A percentile compares a stretch with the other conserved stretches of the same genome.
phyloP scores from a whole-genome alignment of 2,329 filamentous ascomycete genomes.

The Mycosphaerella sp. region DNA sequence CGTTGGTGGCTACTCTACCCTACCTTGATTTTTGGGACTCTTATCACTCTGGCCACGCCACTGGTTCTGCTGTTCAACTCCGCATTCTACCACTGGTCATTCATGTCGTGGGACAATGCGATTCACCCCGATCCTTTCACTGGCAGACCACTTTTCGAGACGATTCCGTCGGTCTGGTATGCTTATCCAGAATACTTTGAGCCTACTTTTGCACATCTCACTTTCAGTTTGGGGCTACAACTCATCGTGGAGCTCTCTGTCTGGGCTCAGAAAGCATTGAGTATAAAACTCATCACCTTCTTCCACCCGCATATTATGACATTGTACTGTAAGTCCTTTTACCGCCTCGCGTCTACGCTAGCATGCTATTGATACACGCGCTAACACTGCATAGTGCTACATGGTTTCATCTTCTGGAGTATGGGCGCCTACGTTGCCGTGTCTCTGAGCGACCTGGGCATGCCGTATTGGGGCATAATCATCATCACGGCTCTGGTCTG shows the following conservation, averaged over 20 bases:
- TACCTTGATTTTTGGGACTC: constrained; percentile 33
- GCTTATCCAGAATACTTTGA: constrained; percentile 44
- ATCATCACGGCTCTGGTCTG: constrained; percentile 34
- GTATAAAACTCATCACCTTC: constrained; percentile 35
- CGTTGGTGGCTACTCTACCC: constrained; percentile 36
- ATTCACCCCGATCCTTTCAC: constrained; percentile 40
- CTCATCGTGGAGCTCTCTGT: constrained; percentile 34
- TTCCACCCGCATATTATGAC: constrained; percentile 47
- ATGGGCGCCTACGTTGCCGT: constrained; percentile 36
- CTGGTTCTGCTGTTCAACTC: constrained; percentile 35
- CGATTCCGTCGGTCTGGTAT: constrained; percentile 38
- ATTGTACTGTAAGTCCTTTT: constrained; percentile 35
- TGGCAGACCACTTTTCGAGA: constrained; percentile 40
- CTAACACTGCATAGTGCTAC: constrained; percentile 32
- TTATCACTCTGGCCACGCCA: constrained; percentile 34
- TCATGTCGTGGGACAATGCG: constrained; percentile 37
- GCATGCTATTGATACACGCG: background rate
- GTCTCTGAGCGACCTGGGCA: constrained; percentile 28
- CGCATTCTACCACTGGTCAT: constrained; percentile 35
- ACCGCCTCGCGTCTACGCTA: too few species aligned
- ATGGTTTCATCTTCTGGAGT: constrained; percentile 44
- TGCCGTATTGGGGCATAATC: constrained; percentile 34
- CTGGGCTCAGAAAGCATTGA: constrained; percentile 39
- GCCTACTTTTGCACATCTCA: constrained; percentile 40
- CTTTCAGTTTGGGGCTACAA: constrained; percentile 36